These are phyloP conservation scores for Thuja plicata DNA, from an alignment of 83 land plant species.

Conservation along the genomic window DNA sequence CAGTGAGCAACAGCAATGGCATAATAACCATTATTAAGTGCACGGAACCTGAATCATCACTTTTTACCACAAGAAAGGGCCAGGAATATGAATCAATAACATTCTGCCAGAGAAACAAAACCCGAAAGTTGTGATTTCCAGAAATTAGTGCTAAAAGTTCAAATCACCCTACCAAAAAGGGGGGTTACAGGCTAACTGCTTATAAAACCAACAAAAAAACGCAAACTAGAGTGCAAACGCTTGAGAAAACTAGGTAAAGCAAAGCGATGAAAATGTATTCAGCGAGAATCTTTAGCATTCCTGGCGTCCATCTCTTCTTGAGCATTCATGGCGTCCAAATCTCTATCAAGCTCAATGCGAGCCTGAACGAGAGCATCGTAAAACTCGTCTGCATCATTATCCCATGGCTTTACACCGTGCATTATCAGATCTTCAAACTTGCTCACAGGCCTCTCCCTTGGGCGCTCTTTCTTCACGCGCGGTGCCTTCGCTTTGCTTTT, in stretches of 20 bases:
- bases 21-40: too few species aligned
- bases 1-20: too few species aligned
- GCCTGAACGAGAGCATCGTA: neutral
- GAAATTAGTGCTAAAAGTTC: too few species aligned
- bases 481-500: too few species aligned
- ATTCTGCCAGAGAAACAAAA: too few species aligned
- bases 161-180: too few species aligned
- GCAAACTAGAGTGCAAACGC: neutral
- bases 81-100: too few species aligned
- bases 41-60: too few species aligned
- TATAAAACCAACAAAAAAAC: neutral
- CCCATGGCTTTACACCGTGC: neutral
- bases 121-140: too few species aligned
- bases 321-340: too few species aligned
- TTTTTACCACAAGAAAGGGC: too few species aligned
- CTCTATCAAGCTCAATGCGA: neutral
- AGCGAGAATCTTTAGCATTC: neutral
- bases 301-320: too few species aligned
- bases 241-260: neutral
- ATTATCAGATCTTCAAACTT: neutral
- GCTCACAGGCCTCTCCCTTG: neutral
- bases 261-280: neutral
- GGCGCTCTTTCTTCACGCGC: neutral
- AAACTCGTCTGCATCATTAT: neutral
- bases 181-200: neutral